Percentiles rank a stretch among this genome's conserved stretches.
These are phyloP conservation scores for Cordyceps fumosorosea DNA, from an alignment of 2,329 filamentous ascomycete genomes.

Conservation along the genomic window DNA sequence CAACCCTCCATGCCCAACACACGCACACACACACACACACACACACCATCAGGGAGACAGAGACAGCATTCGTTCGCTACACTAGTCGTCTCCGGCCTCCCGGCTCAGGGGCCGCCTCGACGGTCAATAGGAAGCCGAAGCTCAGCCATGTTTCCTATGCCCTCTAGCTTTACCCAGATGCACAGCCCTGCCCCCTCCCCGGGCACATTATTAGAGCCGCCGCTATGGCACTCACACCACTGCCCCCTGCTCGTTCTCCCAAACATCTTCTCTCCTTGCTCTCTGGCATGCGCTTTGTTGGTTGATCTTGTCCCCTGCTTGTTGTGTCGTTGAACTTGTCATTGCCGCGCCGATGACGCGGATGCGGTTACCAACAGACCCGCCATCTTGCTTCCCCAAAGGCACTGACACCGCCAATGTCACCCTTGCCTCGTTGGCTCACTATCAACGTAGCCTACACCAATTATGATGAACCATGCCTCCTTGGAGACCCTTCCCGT, in stretches of 20 bases:
- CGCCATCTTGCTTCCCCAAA: background rate
- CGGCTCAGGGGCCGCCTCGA: background rate
- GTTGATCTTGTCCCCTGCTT: background rate
- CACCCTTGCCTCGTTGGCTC: background rate
- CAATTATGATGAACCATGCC: background rate
- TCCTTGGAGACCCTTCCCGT: background rate
- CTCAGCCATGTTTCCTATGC: background rate
- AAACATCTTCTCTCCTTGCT: background rate
- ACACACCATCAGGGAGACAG: background rate
- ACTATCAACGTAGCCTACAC: background rate
- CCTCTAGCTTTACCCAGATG: background rate
- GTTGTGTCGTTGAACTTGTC: background rate
- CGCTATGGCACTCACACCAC: background rate
- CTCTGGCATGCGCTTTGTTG: background rate
- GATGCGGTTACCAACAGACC: background rate
- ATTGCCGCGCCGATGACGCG: background rate
- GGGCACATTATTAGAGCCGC: background rate
- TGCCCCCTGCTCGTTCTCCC: background rate
- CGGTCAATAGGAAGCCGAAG: constrained; percentile 1
- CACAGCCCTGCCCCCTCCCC: background rate
- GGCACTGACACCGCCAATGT: background rate
- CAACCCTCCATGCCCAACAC: background rate
- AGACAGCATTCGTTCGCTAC: background rate
- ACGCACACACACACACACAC: background rate
- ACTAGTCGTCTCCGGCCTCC: constrained; percentile 5